Evolutionary conservation across 768 basidiomycete species (phyloP), one percentile per base, ranked within the genome.

Genomic region (Russula olivacea): DNA sequence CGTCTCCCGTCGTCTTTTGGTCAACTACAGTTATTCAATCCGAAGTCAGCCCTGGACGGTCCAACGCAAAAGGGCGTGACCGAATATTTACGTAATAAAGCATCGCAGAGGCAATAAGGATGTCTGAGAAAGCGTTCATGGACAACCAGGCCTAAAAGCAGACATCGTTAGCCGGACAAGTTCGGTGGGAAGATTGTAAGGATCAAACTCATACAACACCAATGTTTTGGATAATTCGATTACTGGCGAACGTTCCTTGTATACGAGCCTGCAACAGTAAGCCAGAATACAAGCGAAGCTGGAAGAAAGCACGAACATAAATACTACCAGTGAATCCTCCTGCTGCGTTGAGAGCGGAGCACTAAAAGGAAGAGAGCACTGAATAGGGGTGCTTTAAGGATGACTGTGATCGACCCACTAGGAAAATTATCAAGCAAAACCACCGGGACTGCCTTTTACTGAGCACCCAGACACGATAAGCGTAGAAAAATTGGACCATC

Each of bases 101-200:
- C 60, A 64, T 61, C 6, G 60, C 32, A 1, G 41, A 30, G 3
- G 63, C 50, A 14, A 64, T 64, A 4, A 62, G 47, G n/a, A 50
- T 15, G 40, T 64, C 63, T 2, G 59, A 17, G 8, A 28, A 3
- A 14, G 48, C 25, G 23, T 59, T 63, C 17, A 52, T 57, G 12
- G 38, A 30, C n/a, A 63, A 36, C 62, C 62, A 63, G 9, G 19
- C 34, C 62, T 63, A 30, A 8, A 25, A 30, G 15, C 30, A 12
- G 38, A 17, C 10, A 21, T 7, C n/a, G 15, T 58, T 25, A 53
- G 19, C n/a, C 8, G 19, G 43, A 53, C 3, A 15, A 4, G 6
- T 19, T 8, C 2, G 2, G 15, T 21, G 21, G 2, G 30, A 32
- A 30, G 23, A 17, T 17, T 30, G 14, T 12, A 28, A 50, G 15